Evolutionary conservation across 2,329 filamentous ascomycete species (phyloP), one percentile per base, ranked within the genome.

Genomic region (Fusarium tupiense): DNA sequence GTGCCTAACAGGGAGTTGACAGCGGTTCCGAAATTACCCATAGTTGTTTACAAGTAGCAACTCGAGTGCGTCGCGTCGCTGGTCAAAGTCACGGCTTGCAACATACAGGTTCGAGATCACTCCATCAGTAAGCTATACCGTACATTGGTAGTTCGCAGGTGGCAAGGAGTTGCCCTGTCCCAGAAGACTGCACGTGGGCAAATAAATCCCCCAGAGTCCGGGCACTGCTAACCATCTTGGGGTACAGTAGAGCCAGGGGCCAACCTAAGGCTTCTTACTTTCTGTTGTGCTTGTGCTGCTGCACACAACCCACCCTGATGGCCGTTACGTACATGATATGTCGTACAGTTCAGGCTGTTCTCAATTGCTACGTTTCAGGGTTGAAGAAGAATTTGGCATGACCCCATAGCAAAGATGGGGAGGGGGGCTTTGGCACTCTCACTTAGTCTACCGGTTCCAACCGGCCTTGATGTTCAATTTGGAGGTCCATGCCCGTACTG

Each of bases 1-100:
- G 85, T 85, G 54, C 85, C 82, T 24, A 89, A 78, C 20, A 89
- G 81, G 13, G 83, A 82, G 8, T 80, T 79, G 50, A 89, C 83
- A 24, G 82, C 82, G 58, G 83, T 79, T 59, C 85, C 83, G 70
- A 89, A 87, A 41, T 82, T 79, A 33, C 80, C 83, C 82, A 79
- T 75, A 49, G 26, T 64, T 41, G 59, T 40, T 29, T 41, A 26
- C 54, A 20, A 57, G 62, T 63, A 54, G 58, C 46, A 37, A 14
- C n/a, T 53, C 26, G 26, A 67, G 64, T 29, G 52, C 26, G 35
- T 41, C 20, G 41, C 26, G 44, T 54, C 29, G 37, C 61, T 41
- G 43, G 38, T 40, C 54, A 50, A 52, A 71, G 56, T 41, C 56
- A 57, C 56, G 65, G 57, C 70, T 70, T 60, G 33, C 43, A 52